Evolutionary conservation across 2,329 filamentous ascomycete species (phyloP), one percentile per base, ranked within the genome.

Genomic region (Chaetoscypha palmicola): DNA sequence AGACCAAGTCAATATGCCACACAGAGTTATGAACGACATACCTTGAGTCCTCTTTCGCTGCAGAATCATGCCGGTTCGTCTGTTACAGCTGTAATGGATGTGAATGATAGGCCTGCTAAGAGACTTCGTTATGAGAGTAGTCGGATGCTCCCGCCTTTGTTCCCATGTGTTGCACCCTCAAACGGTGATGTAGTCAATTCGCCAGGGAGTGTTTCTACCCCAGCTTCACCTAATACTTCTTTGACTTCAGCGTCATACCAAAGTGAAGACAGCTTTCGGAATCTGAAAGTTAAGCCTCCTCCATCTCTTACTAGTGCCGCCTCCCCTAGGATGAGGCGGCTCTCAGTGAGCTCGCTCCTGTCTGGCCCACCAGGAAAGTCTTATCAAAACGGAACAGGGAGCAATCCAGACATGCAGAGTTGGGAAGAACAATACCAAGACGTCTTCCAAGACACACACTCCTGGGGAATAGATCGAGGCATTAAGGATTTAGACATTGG

Each of bases 381-480:
- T 10, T 7, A 10, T 10, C 8, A 12, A 16, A 34, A 28, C 24
- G 24, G 44, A 33, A n/a, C n/a, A n/a, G n/a, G n/a, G n/a, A 51
- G 45, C 46, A 55, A 46, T 43, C 35, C 41, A 2, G 50, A 51
- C 9, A 17, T 33, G 9, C 47, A 46, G 17, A 51, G 47, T 41
- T 51, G 47, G 49, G 30, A 48, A 17, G 34, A 46, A 22, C 39
- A 49, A 38, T 43, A 49, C 37, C 39, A 50, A 47, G 57, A 58
- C 31, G 47, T 47, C 4, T 55, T 51, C 33, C 45, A 66, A 47
- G 58, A 68, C 51, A 63, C 64, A 34, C 72, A 65, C 5, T 76
- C 71, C 33, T 88, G 85, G 59, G 86, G 86, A 4, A 74, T 84
- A 47, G 86, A 91, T 57, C 70, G 77, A 44, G 86, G 86, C 1